phyloP scores from a whole-genome alignment of 129 eudicot genomes.

The Gnaphalium uliginosum region DNA sequence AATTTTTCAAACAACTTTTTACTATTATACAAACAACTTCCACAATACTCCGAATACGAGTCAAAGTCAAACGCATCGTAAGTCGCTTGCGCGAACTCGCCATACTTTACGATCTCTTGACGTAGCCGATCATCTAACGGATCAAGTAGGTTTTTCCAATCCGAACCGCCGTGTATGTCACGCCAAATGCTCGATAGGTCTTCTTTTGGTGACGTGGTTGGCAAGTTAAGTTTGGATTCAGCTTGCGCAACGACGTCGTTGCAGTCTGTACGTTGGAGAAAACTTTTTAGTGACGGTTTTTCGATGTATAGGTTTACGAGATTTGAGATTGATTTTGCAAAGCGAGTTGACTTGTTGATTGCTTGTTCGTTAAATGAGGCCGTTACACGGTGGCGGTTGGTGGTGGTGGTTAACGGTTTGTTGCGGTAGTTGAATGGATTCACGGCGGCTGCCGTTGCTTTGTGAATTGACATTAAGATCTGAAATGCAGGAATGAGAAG shows the following conservation, averaged over 20 bases:
- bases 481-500: not conserved
- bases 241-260: conserved; percentile 19
- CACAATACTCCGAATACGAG: conserved; percentile 65
- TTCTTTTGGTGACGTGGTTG: conserved; percentile 62
- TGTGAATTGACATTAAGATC: conserved; percentile 3
- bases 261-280: conserved; percentile 15
- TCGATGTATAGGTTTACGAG: conserved; percentile 53
- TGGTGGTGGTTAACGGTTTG: conserved; percentile 19
- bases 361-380: conserved; percentile 36
- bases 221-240: conserved; percentile 46
- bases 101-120: conserved; percentile 68
- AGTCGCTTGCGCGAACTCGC: conserved; percentile 76
- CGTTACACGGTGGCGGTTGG: conserved; percentile 8
- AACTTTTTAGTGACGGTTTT: conserved; percentile 29
- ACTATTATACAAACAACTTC: conserved; percentile 57
- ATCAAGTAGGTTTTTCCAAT: conserved; percentile 68
- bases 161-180: conserved; percentile 60
- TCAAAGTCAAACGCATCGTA: conserved; percentile 87
- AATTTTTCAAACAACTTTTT: conserved; percentile 48
- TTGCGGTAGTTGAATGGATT: conserved; percentile 37
- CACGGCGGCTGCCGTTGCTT: conserved; percentile 24
- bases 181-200: conserved; percentile 57
- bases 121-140: conserved; percentile 48
- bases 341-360: conserved; percentile 31
- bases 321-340: conserved; percentile 54